phyloP scores from a whole-genome alignment of 352 stramenopile genomes.

The Pythium dissimile region DNA sequence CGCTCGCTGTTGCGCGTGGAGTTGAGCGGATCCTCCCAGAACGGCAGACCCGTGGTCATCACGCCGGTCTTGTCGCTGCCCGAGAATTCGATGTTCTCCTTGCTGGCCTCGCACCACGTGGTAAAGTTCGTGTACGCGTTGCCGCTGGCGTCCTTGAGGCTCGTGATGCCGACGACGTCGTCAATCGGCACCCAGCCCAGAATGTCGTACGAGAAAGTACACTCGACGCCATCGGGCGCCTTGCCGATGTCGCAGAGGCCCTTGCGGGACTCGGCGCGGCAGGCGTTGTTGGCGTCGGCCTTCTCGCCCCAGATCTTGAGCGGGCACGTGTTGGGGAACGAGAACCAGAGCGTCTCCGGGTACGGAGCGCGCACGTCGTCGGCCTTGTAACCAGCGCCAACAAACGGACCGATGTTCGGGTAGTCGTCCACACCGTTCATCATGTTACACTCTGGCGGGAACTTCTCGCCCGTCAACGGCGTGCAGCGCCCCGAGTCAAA shows the following conservation, averaged over 20 bases:
- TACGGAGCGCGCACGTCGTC: conserved; percentile 23
- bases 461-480: conserved; percentile 22
- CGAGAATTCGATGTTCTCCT: conserved; percentile 57
- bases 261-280: conserved; percentile 45
- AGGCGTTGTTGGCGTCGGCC: conserved; percentile 34
- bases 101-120: conserved; percentile 54
- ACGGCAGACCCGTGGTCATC: conserved; percentile 40
- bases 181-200: conserved; percentile 76
- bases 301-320: conserved; percentile 52
- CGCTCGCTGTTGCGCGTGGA: conserved; percentile 45
- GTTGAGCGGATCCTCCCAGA: conserved; percentile 69
- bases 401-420: conserved; percentile 43
- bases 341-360: conserved; percentile 31
- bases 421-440: conserved; percentile 41
- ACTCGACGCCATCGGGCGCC: conserved; percentile 63
- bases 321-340: conserved; percentile 58
- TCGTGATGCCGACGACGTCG: conserved; percentile 74
- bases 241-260: conserved; percentile 55
- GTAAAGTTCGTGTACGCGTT: conserved; percentile 62
- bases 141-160: conserved; percentile 44
- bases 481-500: conserved; percentile 42
- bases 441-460: conserved; percentile 37
- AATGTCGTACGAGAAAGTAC: conserved; percentile 78
- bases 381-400: conserved; percentile 35
- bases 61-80: conserved; percentile 32